These are phyloP conservation scores for Boletus vermiculosoides DNA, from an alignment of 768 basidiomycete genomes.

Conservation along the genomic window DNA sequence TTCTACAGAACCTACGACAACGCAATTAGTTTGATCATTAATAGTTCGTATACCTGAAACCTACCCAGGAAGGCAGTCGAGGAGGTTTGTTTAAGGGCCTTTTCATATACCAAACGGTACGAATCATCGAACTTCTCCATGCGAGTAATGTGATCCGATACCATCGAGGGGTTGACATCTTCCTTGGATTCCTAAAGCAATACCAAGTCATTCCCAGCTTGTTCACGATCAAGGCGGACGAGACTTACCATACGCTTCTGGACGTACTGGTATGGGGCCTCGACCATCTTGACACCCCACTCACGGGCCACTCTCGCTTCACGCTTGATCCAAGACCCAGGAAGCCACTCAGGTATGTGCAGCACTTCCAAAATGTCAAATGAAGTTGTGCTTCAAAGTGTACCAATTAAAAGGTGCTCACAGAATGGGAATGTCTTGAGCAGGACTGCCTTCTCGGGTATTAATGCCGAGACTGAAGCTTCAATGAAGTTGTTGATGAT, in stretches of 20 bases:
- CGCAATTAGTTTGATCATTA: neutral
- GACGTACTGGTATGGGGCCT: neutral
- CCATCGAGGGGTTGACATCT: neutral
- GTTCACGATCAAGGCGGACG: neutral
- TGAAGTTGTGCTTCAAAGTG: too few species aligned
- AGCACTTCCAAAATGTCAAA: too few species aligned
- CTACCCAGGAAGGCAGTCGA: neutral
- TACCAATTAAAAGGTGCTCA: too few species aligned
- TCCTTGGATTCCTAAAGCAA: neutral
- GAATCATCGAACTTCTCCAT: neutral
- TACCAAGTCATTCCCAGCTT: neutral
- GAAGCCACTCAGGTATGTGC: too few species aligned
- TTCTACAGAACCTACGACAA: neutral
- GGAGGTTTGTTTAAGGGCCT: neutral
- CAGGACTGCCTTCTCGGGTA: too few species aligned
- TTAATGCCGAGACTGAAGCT: neutral
- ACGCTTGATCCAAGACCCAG: neutral
- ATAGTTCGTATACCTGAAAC: neutral
- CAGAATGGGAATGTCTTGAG: too few species aligned
- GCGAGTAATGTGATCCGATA: neutral
- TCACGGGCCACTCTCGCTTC: neutral
- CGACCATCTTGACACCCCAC: neutral
- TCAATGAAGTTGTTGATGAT: conserved; percentile 10
- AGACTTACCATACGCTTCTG: neutral
- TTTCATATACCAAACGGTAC: neutral